phyloP scores from a whole-genome alignment of 352 stramenopile species.

The Phytopythium cucurbitacearum region DNA sequence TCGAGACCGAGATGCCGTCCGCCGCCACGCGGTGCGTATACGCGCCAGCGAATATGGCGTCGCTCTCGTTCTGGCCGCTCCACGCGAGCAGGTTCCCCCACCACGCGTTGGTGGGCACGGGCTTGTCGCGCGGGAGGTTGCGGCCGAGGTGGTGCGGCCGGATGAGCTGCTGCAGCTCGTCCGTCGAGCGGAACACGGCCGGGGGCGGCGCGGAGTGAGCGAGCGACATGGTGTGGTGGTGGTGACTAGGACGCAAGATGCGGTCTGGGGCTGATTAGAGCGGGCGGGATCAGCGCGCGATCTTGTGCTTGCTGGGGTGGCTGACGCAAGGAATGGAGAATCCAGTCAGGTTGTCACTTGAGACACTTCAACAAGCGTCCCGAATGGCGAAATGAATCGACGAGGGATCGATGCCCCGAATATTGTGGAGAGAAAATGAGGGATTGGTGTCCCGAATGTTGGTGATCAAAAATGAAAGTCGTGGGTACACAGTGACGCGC shows the following conservation, averaged over 20 bases:
- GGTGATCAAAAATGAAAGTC: not conserved
- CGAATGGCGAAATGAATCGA: not conserved
- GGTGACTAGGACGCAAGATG: not conserved
- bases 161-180: slow-evolving; percentile 47
- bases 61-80: slow-evolving; percentile 40
- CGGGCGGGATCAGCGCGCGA: not conserved
- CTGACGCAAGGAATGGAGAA: not conserved
- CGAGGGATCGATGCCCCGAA: not conserved
- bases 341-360: not conserved
- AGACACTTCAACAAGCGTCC: slow-evolving; percentile 3
- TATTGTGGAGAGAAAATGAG: not conserved
- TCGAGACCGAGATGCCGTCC: slow-evolving; percentile 51
- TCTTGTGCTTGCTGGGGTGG: not conserved
- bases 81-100: slow-evolving; percentile 81
- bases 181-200: slow-evolving; percentile 38
- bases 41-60: slow-evolving; percentile 66
- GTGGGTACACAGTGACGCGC: not conserved
- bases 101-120: slow-evolving; percentile 80
- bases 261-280: not conserved
- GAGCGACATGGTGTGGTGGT: slow-evolving; percentile 5
- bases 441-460: not conserved
- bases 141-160: slow-evolving; percentile 36
- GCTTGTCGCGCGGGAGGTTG: slow-evolving; percentile 12
- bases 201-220: slow-evolving; percentile 21
- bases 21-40: slow-evolving; percentile 64